phyloP scores from a whole-genome alignment of 1,284 basidiomycete genomes.

The Malassezia slooffiae region DNA sequence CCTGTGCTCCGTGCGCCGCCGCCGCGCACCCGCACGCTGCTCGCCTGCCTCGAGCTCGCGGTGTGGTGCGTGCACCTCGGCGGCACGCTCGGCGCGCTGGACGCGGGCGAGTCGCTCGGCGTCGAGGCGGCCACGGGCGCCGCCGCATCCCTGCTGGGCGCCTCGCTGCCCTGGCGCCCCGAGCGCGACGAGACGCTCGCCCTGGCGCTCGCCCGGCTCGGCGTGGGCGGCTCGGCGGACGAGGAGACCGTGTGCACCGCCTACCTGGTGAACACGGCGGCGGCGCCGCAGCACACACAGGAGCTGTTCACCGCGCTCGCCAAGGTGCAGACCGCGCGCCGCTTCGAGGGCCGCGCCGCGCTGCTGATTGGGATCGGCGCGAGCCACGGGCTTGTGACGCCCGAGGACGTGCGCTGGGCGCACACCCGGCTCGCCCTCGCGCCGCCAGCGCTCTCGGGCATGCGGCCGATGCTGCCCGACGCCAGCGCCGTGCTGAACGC shows the following conservation, averaged over 20 bases:
- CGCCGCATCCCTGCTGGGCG: background rate
- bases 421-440: conserved; percentile 4
- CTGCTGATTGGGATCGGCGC: conserved; percentile 6
- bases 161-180: background rate
- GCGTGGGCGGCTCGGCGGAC: background rate
- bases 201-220: conserved; percentile 3
- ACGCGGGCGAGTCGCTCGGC: background rate
- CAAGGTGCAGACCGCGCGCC: background rate
- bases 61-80: conserved; percentile 7
- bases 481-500: conserved; percentile 1
- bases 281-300: conserved; percentile 1
- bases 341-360: background rate
- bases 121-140: background rate
- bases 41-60: conserved; percentile 9
- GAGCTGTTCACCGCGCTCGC: conserved; percentile 7
- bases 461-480: background rate
- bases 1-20: background rate
- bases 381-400: conserved; percentile 7
- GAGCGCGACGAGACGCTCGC: background rate
- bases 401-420: conserved; percentile 1
- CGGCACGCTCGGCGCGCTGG: background rate
- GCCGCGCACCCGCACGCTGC: background rate
- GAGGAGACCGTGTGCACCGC: background rate
- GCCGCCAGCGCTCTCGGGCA: background rate
- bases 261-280: conserved; percentile 6